These are phyloP conservation scores for Gilbertella persicaria DNA, from an alignment of 371 early-diverging fungal genomes.

Conservation along the genomic window DNA sequence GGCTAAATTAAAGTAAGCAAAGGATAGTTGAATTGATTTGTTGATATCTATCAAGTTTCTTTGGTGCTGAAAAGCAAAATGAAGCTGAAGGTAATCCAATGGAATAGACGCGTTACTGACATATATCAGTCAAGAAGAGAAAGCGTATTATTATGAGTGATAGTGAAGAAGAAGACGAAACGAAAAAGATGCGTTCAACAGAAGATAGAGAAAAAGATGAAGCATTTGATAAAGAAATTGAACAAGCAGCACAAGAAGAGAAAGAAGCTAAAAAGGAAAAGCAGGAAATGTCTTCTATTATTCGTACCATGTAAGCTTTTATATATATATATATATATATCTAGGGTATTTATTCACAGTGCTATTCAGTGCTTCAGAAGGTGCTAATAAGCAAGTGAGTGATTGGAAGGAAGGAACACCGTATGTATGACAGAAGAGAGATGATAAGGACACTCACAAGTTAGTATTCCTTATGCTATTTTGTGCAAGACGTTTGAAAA, in stretches of 20 bases:
- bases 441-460: neutral
- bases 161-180: conserved; percentile 13
- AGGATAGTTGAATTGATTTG: too few relatives aligned
- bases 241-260: conserved; percentile 15
- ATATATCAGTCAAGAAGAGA: too few relatives aligned
- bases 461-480: conserved; percentile 78
- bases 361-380: conserved; percentile 11
- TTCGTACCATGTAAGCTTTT: conserved; percentile 17
- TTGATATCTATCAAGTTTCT: too few relatives aligned
- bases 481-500: conserved; percentile 87
- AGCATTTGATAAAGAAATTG: conserved; percentile 20
- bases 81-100: too few relatives aligned
- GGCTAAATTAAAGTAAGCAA: too few relatives aligned
- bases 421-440: neutral
- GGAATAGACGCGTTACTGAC: too few relatives aligned
- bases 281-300: conserved; percentile 14
- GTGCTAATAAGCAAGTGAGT: neutral
- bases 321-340: neutral
- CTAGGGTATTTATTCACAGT: neutral
- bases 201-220: neutral
- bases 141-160: conserved; percentile 8
- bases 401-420: conserved; percentile 13
- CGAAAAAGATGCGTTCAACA: neutral
- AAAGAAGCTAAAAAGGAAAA: conserved; percentile 22
- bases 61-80: too few relatives aligned